These are phyloP conservation scores for Eleusine indica DNA, from an alignment of 176 grass and related monocot genomes.

Conservation along the genomic window DNA sequence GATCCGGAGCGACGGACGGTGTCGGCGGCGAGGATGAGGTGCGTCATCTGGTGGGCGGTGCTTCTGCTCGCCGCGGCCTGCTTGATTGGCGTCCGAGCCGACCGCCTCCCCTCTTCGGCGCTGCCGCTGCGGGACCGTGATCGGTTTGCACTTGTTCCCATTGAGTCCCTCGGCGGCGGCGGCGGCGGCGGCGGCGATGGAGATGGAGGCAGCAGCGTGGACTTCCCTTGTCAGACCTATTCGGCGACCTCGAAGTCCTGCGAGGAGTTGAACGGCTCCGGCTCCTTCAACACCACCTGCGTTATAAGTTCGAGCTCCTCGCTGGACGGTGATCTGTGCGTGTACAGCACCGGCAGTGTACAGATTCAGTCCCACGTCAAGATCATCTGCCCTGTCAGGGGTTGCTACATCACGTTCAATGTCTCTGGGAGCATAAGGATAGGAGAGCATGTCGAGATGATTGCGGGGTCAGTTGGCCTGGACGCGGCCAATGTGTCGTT, in stretches of 20 bases:
- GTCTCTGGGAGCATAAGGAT: constrained; percentile 61
- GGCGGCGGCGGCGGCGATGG: neutral
- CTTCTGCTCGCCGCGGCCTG: constrained; percentile 36
- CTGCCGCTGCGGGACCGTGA: neutral
- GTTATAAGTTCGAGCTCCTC: constrained; percentile 58
- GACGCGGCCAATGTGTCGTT: constrained; percentile 54
- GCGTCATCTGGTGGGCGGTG: constrained; percentile 27
- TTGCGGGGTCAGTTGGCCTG: constrained; percentile 64
- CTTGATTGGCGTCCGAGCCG: neutral
- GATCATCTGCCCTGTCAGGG: constrained; percentile 55
- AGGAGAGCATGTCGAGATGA: constrained; percentile 41
- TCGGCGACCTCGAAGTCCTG: constrained; percentile 61
- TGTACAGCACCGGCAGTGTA: constrained; percentile 63
- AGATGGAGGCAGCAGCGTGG: too few species aligned
- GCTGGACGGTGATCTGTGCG: constrained; percentile 55
- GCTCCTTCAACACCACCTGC: constrained; percentile 72
- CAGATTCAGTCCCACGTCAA: constrained; percentile 50
- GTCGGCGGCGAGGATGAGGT: neutral
- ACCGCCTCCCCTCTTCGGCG: neutral
- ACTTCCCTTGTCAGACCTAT: constrained; percentile 23
- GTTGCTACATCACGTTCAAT: constrained; percentile 67
- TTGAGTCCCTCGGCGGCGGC: neutral
- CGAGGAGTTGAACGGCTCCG: constrained; percentile 70
- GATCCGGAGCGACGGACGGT: neutral
- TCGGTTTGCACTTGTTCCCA: neutral